phyloP scores from a whole-genome alignment of 768 basidiomycete genomes.

The Panellus pusillus region DNA sequence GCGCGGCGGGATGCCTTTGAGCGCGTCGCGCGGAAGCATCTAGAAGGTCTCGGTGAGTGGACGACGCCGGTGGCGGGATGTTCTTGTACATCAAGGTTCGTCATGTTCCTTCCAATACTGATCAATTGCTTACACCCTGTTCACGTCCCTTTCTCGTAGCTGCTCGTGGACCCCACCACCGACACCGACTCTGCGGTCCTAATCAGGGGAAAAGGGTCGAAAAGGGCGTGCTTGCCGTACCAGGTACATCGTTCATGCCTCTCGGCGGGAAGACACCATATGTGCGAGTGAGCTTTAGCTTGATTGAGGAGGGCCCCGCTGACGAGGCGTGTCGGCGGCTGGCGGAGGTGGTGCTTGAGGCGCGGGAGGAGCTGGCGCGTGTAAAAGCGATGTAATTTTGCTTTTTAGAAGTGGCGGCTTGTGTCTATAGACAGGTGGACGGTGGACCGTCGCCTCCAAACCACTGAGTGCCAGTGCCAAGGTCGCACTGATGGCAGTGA shows the following conservation, averaged over 20 bases:
- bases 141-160: not conserved
- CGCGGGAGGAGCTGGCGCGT: conserved; percentile 2
- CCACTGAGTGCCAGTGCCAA: too few species aligned
- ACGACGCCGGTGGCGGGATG: conserved; percentile 60
- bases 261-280: conserved; percentile 8
- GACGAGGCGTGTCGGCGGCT: conserved; percentile 21
- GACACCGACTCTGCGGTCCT: not conserved
- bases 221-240: conserved; percentile 19
- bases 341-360: conserved; percentile 15
- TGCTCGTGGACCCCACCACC: conserved; percentile 2
- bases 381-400: too few species aligned
- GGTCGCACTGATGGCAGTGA: too few species aligned
- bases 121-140: conserved; percentile 8
- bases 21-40: conserved; percentile 55
- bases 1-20: conserved; percentile 62
- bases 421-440: too few species aligned
- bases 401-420: too few species aligned
- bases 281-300: conserved; percentile 20
- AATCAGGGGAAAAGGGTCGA: not conserved
- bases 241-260: conserved; percentile 21
- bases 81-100: conserved; percentile 59
- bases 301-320: conserved; percentile 11
- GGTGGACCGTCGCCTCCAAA: too few species aligned
- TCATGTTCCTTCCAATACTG: not conserved
- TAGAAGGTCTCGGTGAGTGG: conserved; percentile 62